Base-by-base conservation (phyloP, 2,329 filamentous ascomycete genomes). In the Botrytis elliptica region DNA sequence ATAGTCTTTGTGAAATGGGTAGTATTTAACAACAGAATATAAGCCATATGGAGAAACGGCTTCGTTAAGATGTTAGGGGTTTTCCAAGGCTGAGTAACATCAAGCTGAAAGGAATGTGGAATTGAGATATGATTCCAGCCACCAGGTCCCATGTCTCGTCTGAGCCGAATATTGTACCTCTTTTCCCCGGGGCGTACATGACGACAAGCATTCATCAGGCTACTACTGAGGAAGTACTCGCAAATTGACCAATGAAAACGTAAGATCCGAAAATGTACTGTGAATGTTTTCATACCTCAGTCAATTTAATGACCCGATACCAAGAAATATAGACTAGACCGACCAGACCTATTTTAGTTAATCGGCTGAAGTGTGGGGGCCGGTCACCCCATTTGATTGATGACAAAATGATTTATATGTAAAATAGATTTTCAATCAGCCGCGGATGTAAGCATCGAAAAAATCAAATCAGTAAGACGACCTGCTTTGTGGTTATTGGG, bases 61-160 rank as follows among this genome's bases (percentile, higher is more conserved):
- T 33, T 67, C 70, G 70, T 72, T 67, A 65, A 29, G 36, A 42
- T 20, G 46, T 62, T 46, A 44, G 42, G 62, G 46, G 60, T 9
- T 52, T 64, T 25, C 29, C 16, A 57, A 65, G 70, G 70, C 70
- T 72, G 70, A 72, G 70, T 67, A 72, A 57, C 70, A 0, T 65
- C 63, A 42, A 72, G 70, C 70, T 72, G 70, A 72, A 72, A 42
- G 70, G 70, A 67, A 72, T 72, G 62, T 72, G 36, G 33, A 49
- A 62, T 52, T 55, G 62, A 44, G 42, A 44, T 42, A 42, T 72
- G 46, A 72, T 67, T 55, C 70, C 60, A 40, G 63, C 70, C 46
- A 67, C 33, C 55, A 46, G 52, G 38, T 62, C 55, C 68, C 55
- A 44, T 70, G 68, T 70, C 52, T 70, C 55, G 68, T 70, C 42